These are phyloP conservation scores for Clarireedia sp. DNA, from an alignment of 2,329 filamentous ascomycete genomes.

Conservation along the genomic window DNA sequence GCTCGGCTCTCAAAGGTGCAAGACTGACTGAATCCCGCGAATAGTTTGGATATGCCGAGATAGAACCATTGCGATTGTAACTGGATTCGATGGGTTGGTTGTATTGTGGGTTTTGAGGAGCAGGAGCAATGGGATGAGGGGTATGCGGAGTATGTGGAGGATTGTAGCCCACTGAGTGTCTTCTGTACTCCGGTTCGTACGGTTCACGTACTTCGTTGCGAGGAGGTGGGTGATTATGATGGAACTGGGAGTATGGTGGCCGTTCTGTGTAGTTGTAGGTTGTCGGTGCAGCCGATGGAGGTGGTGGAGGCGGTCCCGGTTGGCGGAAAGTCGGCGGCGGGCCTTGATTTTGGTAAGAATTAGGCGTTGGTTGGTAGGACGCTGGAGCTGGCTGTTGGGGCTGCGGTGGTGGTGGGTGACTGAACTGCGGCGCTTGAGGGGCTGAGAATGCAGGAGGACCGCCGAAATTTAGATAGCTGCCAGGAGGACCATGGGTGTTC, in stretches of 20 bases:
- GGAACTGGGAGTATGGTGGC: conserved; percentile 6
- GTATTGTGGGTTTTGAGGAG: background rate
- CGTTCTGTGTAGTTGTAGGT: background rate
- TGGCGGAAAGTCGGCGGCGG: background rate
- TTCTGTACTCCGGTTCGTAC: conserved; percentile 19
- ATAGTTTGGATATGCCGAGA: background rate
- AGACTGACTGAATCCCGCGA: conserved; percentile 10
- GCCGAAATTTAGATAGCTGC: conserved; percentile 27
- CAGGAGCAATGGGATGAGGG: background rate
- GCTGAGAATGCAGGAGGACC: background rate
- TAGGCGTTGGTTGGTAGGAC: background rate
- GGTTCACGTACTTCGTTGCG: conserved; percentile 11
- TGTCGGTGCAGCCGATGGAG: conserved; percentile 7
- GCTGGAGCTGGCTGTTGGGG: background rate
- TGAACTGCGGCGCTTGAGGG: conserved; percentile 1
- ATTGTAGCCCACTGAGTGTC: conserved; percentile 11
- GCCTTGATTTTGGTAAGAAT: background rate
- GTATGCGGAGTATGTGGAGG: background rate
- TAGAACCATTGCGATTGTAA: conserved; percentile 1
- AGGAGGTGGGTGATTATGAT: conserved; percentile 6
- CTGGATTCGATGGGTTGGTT: background rate
- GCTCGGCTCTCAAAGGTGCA: conserved; percentile 14
- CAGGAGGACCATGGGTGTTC: conserved; percentile 26
- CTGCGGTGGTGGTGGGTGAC: background rate
- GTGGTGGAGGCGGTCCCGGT: conserved; percentile 14